Conservation (phyloP, 2,329 filamentous ascomycete species). For the Pestalotiopsis sp. region DNA sequence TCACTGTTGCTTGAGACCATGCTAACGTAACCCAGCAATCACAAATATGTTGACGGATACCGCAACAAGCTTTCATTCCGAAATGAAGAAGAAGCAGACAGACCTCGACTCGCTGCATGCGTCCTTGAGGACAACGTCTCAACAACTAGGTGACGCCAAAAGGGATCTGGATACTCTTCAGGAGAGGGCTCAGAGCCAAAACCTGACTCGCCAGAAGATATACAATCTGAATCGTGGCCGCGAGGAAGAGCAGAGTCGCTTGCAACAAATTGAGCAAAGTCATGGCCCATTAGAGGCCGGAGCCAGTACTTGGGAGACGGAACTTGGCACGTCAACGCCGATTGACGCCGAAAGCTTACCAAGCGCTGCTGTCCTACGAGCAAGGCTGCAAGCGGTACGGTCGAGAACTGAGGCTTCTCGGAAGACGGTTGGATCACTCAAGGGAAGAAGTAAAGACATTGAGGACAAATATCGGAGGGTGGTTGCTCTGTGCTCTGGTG, state of each 20-base stretch:
- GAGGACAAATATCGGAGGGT: conserved; percentile 88
- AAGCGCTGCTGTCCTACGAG: conserved; percentile 61
- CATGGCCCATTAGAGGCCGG: conserved; percentile 48
- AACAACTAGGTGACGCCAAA: conserved; percentile 76
- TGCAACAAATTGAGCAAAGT: conserved; percentile 49
- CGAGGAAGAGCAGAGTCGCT: conserved; percentile 65
- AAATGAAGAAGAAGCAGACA: conserved; percentile 82
- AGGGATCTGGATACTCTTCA: conserved; percentile 73
- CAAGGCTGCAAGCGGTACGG: conserved; percentile 71
- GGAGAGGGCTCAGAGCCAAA: conserved; percentile 63
- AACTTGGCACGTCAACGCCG: conserved; percentile 34
- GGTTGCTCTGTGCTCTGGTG: conserved; percentile 82
- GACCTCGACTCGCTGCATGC: conserved; percentile 81
- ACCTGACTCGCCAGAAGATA: conserved; percentile 71
- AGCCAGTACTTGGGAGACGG: conserved; percentile 55
- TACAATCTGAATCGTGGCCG: conserved; percentile 76
- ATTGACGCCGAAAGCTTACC: conserved; percentile 54
- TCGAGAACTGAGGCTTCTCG: conserved; percentile 68
- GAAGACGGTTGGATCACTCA: conserved; percentile 70
- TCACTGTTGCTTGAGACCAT: not conserved
- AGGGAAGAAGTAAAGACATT: conserved; percentile 79
- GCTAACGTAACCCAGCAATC: conserved; percentile 62
- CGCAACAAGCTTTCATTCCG: conserved; percentile 75
- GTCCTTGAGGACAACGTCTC: conserved; percentile 78
- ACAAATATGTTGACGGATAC: conserved; percentile 81